Percentiles rank a stretch among this genome's conserved stretches.
These are phyloP conservation scores for Vigna angularis DNA, from an alignment of 306 rosid species.

Conservation along the genomic window DNA sequence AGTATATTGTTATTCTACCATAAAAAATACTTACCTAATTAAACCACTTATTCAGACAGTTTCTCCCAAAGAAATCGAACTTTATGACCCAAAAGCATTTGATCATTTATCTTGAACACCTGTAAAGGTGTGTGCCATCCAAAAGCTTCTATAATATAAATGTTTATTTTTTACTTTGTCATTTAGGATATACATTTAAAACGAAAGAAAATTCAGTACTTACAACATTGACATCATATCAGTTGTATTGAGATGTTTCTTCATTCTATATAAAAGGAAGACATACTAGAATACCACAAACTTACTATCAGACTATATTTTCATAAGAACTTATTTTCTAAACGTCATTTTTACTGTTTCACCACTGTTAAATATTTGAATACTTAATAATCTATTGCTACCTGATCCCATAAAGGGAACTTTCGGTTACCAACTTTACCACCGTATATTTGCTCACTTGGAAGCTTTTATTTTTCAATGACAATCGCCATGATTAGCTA, in stretches of 20 bases:
- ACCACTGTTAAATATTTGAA: neutral
- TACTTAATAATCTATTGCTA: neutral
- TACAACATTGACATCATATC: too few relatives aligned
- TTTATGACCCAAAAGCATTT: slow-evolving; percentile 5
- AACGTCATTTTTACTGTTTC: neutral
- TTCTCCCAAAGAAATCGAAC: slow-evolving; percentile 1
- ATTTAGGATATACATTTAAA: neutral
- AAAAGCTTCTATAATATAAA: slow-evolving; percentile 10
- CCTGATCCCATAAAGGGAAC: slow-evolving; percentile 1
- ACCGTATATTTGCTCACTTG: slow-evolving; percentile 14
- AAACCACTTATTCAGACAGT: neutral
- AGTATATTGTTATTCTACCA: neutral
- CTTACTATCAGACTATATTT: too few relatives aligned
- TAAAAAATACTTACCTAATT: neutral
- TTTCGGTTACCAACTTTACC: neutral
- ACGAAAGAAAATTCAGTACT: neutral
- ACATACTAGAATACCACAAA: too few relatives aligned
- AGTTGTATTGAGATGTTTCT: too few relatives aligned
- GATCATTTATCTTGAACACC: neutral
- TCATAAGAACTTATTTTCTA: too few relatives aligned
- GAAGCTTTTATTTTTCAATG: neutral
- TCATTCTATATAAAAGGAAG: too few relatives aligned
- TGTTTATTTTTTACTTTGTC: neutral
- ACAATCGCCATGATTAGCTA: slow-evolving; percentile 16
- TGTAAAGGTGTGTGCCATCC: neutral